Base-by-base conservation (phyloP, 192 early-diverging fungal genomes). In the Podila minutissima region DNA sequence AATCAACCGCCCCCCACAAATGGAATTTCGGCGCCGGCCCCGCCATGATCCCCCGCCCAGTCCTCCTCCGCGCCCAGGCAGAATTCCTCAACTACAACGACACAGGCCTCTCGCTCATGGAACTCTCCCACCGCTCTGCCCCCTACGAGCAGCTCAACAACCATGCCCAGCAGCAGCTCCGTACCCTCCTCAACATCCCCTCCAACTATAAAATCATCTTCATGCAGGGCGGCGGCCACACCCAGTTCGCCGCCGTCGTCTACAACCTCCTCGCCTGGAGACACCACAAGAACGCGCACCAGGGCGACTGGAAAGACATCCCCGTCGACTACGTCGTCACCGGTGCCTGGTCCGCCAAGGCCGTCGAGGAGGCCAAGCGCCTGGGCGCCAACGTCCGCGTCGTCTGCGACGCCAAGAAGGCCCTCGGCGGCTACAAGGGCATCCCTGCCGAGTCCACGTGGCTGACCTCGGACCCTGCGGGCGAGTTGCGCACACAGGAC, bases 151-250 rank as follows among this genome's bases (percentile, higher is more conserved):
- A 75, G 19, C 91, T 97, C 71, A 87, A 96, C 72, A 81, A 86
- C 63, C 85, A 84, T 22, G 93, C 98, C 11, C 92, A 98, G 72
- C 72, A 82, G 3, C 86, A 94, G 26, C 90, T 97, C 57, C 88
- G 90, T 15, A 70, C 73, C 4, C 79, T 97, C 15, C 86, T 98
- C 55, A 74, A 86, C n/a, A 88, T 99, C 53, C 97, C 97, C 32
- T 86, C 88, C 67, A 95, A 96, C 88, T 97, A 99, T 87, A 88
- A 91, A 51, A 89, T 99, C 38, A 64, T 97, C 59, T 98, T 97
- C 78, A 91, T 97, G 91, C 97, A 99, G 84, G 97, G 97, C 60
- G 98, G 98, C 35, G 97, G 94, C 5, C 93, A 94, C 31, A 92
- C 95, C 12, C 95, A 96, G 86, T 99, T 99, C 85, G 91, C 96